phyloP scores from a whole-genome alignment of 1,139 yeast species.

The Saccharomyces hybrid region DNA sequence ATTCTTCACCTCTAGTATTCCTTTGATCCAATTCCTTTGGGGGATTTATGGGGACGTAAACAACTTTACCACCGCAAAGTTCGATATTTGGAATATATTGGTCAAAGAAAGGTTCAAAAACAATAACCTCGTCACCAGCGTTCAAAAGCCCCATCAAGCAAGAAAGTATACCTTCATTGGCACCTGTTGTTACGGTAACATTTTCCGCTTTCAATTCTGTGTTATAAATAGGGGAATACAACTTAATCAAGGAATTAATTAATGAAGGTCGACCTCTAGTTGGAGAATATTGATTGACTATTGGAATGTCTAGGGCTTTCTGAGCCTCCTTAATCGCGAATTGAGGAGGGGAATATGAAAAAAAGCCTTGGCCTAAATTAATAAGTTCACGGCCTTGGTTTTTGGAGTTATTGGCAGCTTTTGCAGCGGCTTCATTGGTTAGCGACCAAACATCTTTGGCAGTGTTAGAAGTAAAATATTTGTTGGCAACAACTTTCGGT shows the following conservation, averaged over 20 bases:
- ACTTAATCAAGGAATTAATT: slow-evolving; percentile 56
- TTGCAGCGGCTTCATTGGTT: slow-evolving; percentile 91
- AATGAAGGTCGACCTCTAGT: slow-evolving; percentile 81
- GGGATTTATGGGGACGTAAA: slow-evolving; percentile 75
- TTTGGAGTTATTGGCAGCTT: slow-evolving; percentile 47
- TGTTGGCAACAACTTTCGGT: slow-evolving; percentile 36
- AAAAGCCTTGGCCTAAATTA: slow-evolving; percentile 94
- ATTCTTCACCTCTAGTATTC: slow-evolving; percentile 71
- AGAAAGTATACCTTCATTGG: slow-evolving; percentile 89
- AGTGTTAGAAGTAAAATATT: slow-evolving; percentile 50
- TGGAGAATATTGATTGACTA: slow-evolving; percentile 85
- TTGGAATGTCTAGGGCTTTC: slow-evolving; percentile 61
- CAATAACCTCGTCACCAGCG: slow-evolving; percentile 91
- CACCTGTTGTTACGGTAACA: slow-evolving; percentile 86
- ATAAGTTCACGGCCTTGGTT: slow-evolving; percentile 65
- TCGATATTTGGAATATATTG: slow-evolving; percentile 92
- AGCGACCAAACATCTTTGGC: slow-evolving; percentile 88
- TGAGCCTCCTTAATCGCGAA: slow-evolving; percentile 83
- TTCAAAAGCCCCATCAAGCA: slow-evolving; percentile 78
- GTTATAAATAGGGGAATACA: slow-evolving; percentile 62
- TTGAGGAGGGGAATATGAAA: slow-evolving; percentile 87
- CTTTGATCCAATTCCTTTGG: slow-evolving; percentile 65
- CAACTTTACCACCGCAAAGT: slow-evolving; percentile 86
- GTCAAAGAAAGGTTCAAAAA: slow-evolving; percentile 93
- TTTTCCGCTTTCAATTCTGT: slow-evolving; percentile 38